Evolutionary conservation across 768 basidiomycete species (phyloP).

Genomic region (Tulasnella sp.): DNA sequence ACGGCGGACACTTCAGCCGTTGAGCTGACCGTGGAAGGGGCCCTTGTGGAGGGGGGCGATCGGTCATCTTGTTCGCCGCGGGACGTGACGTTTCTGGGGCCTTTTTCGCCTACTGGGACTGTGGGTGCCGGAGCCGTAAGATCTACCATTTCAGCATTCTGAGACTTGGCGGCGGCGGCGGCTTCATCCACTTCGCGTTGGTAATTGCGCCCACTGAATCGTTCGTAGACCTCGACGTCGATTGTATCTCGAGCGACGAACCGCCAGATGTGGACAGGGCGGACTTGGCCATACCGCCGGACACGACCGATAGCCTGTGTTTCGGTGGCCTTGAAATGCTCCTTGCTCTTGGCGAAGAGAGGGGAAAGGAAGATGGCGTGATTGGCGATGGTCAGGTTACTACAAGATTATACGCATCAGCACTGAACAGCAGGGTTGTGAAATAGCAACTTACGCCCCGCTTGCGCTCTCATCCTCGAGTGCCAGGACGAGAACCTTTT

Average conservation of each 20-base stretch:
- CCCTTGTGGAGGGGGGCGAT: too few species aligned
- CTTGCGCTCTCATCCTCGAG: slow-evolving; percentile 96
- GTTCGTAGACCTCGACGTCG: slow-evolving; percentile 71
- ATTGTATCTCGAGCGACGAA: slow-evolving; percentile 85
- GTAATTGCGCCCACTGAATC: slow-evolving; percentile 18
- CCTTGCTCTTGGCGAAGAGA: slow-evolving; percentile 57
- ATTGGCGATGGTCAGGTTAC: slow-evolving; percentile 87
- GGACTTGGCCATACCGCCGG: slow-evolving; percentile 77
- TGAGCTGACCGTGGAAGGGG: neutral
- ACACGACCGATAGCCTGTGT: slow-evolving; percentile 81
- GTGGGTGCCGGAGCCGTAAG: neutral
- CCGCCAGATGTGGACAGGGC: slow-evolving; percentile 75
- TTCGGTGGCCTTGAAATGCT: slow-evolving; percentile 80
- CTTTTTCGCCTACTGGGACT: too few species aligned
- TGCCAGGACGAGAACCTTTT: slow-evolving; percentile 75
- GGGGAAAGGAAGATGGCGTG: slow-evolving; percentile 95
- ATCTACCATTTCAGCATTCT: neutral
- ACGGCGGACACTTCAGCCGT: neutral
- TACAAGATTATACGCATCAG: slow-evolving; percentile 8
- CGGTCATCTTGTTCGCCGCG: too few species aligned
- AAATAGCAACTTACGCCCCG: slow-evolving; percentile 49
- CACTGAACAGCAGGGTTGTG: neutral
- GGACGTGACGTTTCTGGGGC: too few species aligned
- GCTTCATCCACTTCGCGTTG: slow-evolving; percentile 21
- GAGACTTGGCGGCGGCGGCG: neutral